Percentiles rank a stretch among this genome's conserved stretches.
Evolutionary conservation across 2,329 filamentous ascomycete genomes (phyloP).

Genomic region (Rhytidhysteron rufulum): DNA sequence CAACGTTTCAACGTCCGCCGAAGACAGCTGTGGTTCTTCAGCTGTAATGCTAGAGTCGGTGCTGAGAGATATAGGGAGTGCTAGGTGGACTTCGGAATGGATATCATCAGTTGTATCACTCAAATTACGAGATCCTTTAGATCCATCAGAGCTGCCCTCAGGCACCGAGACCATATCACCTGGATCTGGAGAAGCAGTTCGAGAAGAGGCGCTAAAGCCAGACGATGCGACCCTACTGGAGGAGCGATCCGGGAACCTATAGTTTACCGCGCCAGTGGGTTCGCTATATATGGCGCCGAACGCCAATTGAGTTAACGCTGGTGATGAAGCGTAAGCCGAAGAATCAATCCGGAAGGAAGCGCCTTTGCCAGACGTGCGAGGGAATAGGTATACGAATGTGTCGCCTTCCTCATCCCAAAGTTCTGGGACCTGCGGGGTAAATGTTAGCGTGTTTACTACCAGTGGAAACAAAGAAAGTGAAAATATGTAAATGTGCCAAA

Average conservation of each 20-base stretch:
- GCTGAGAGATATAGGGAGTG: conserved; percentile 55
- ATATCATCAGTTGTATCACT: conserved; percentile 48
- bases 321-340: conserved; percentile 55
- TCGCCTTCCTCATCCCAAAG: conserved; percentile 62
- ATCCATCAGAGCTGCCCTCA: conserved; percentile 39
- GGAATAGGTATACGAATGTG: conserved; percentile 61
- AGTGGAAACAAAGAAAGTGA: no score
- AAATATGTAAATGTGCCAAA: background rate
- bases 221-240: conserved; percentile 16
- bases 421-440: conserved; percentile 48
- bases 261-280: conserved; percentile 8
- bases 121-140: conserved; percentile 46
- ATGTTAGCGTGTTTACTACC: no score
- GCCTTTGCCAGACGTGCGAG: conserved; percentile 52
- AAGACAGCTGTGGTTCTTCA: conserved; percentile 29
- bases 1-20: conserved; percentile 54
- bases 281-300: conserved; percentile 51
- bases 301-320: conserved; percentile 52
- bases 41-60: conserved; percentile 39
- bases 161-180: no score
- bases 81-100: conserved; percentile 51
- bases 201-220: conserved; percentile 23
- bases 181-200: conserved; percentile 28
- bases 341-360: conserved; percentile 62
- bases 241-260: conserved; percentile 12